These are phyloP conservation scores for Podospora pseudoanserina DNA, from an alignment of 495 filamentous ascomycete genomes.

Conservation along the genomic window DNA sequence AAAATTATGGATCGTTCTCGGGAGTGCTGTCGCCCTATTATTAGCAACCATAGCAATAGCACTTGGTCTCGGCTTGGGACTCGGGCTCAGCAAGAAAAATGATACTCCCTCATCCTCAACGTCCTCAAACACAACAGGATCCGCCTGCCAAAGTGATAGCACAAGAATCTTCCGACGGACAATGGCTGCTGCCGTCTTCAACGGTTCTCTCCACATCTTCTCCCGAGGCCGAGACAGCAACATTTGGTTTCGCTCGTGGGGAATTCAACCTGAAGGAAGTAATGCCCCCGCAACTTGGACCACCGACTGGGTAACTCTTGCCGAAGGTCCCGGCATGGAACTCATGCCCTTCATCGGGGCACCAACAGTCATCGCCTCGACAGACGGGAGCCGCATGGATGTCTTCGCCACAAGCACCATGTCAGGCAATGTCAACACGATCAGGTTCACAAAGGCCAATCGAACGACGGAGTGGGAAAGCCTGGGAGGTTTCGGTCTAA, in stretches of 20 bases:
- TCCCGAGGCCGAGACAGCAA: neutral
- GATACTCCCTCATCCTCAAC: neutral
- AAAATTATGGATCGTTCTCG: neutral
- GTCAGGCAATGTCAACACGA: neutral
- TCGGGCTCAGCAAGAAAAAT: neutral
- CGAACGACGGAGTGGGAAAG: neutral
- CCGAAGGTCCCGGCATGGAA: neutral
- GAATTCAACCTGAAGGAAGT: neutral
- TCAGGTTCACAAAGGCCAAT: neutral
- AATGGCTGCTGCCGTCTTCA: neutral
- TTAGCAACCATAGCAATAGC: neutral
- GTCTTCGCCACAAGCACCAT: neutral
- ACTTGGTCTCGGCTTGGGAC: neutral
- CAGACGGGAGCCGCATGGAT: neutral
- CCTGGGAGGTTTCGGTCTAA: neutral
- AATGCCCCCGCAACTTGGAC: neutral
- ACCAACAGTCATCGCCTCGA: neutral
- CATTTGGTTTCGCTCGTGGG: neutral
- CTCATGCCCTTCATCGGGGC: neutral
- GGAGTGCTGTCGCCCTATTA: neutral
- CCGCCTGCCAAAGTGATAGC: neutral
- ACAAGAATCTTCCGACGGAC: neutral
- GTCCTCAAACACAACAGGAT: neutral
- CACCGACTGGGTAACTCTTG: neutral
- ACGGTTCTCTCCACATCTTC: neutral